These are phyloP conservation scores for Aspergillus jensenii DNA, from an alignment of 2,329 filamentous ascomycete genomes.

Conservation along the genomic window DNA sequence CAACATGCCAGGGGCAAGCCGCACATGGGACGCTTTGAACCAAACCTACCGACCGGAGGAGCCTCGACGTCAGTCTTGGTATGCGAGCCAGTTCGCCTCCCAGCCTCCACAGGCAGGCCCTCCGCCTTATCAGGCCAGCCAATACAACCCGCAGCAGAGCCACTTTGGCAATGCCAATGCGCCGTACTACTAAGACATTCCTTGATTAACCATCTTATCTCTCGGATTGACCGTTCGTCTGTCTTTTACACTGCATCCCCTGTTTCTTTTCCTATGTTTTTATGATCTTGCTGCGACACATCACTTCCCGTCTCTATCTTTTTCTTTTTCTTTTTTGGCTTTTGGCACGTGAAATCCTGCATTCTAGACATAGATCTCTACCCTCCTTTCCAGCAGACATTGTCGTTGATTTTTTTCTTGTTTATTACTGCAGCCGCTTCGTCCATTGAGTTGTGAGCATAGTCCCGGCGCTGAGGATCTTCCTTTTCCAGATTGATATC, in stretches of 20 bases:
- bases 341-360: constrained; percentile 2
- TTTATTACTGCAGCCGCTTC: not conserved
- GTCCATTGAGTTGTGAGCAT: constrained; percentile 7
- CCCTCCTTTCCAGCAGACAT: not conserved
- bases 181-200: constrained; percentile 20
- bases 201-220: constrained; percentile 2
- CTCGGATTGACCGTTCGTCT: not conserved
- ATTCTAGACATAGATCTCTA: constrained; percentile 14
- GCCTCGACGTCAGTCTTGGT: constrained; percentile 35
- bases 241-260: not conserved
- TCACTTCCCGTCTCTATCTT: constrained; percentile 1
- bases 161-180: constrained; percentile 25
- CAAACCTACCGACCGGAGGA: constrained; percentile 31
- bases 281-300: constrained; percentile 7
- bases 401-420: not conserved
- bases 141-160: constrained; percentile 25
- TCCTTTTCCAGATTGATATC: constrained; percentile 3
- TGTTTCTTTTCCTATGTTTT: not conserved
- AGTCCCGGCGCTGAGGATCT: constrained; percentile 4
- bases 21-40: constrained; percentile 38
- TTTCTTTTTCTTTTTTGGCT: not conserved
- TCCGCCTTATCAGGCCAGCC: constrained; percentile 28
- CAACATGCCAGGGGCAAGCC: constrained; percentile 36
- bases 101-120: constrained; percentile 24
- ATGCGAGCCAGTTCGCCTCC: constrained; percentile 26